Percentiles rank a stretch among this genome's conserved stretches.
Conservation (phyloP, 805 yeast species). For the Nakazawaea peltata region DNA sequence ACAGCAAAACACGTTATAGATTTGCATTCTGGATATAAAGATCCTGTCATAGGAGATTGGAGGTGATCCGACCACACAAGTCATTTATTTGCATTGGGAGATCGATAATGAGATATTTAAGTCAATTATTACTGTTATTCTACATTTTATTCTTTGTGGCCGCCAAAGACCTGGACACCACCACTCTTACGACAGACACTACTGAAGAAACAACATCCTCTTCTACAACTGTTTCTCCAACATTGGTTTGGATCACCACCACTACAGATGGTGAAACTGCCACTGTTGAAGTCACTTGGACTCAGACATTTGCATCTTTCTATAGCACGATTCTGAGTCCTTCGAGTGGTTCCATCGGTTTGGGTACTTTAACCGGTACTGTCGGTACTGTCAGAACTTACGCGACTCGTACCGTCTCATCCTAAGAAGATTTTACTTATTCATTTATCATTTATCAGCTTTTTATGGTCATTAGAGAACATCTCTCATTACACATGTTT, state of each 20-base stretch:
- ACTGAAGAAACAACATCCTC: slow-evolving; percentile 8
- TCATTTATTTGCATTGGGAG: too few relatives aligned
- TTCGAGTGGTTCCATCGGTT: slow-evolving; percentile 62
- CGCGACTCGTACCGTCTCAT: slow-evolving; percentile 25
- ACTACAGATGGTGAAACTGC: slow-evolving; percentile 31
- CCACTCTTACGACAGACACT: background rate
- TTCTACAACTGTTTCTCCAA: slow-evolving; percentile 11
- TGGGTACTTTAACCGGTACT: slow-evolving; percentile 63
- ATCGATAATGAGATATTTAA: too few relatives aligned
- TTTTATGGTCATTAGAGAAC: too few relatives aligned
- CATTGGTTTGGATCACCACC: slow-evolving; percentile 45
- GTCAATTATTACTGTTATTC: too few relatives aligned
- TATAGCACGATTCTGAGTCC: slow-evolving; percentile 37
- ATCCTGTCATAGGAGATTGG: too few relatives aligned
- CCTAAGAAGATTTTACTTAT: too few relatives aligned
- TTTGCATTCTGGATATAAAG: too few relatives aligned
- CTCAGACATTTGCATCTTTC: slow-evolving; percentile 40
- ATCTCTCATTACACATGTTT: too few relatives aligned
- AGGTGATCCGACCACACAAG: too few relatives aligned
- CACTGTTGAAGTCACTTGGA: slow-evolving; percentile 37
- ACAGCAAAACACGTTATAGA: too few relatives aligned
- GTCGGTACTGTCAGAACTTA: slow-evolving; percentile 53
- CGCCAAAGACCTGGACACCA: background rate
- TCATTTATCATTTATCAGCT: too few relatives aligned
- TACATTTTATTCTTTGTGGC: background rate